Percentiles rank a stretch among this genome's conserved stretches.
Evolutionary conservation across 345 rosid species (phyloP).

Genomic region (Microcos paniculata): DNA sequence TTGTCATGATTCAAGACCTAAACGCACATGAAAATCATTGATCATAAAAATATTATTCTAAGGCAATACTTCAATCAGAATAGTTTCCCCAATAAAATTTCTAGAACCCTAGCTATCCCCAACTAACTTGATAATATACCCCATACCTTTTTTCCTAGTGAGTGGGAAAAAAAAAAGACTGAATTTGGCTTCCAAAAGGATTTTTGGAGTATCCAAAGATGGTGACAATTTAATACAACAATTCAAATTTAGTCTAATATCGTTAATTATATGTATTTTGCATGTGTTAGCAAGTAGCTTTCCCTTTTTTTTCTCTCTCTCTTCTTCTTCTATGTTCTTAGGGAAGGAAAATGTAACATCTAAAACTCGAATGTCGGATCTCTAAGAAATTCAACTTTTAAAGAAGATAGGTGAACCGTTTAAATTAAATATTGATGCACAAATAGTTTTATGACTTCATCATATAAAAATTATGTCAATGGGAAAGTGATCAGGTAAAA

Average conservation of each 20-base stretch:
- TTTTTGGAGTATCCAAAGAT: background rate
- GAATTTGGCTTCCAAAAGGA: background rate
- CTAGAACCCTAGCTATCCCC: background rate
- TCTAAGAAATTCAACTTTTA: too few relatives aligned
- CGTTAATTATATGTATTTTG: background rate
- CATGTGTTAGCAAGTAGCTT: too few relatives aligned
- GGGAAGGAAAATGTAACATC: too few relatives aligned
- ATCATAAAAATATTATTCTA: background rate
- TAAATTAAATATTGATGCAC: too few relatives aligned
- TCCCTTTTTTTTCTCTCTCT: too few relatives aligned
- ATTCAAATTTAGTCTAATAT: background rate
- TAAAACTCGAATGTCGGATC: too few relatives aligned
- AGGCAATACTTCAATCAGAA: background rate
- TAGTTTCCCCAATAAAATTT: background rate
- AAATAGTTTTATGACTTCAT: too few relatives aligned
- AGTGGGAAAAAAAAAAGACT: background rate
- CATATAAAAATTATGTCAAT: background rate
- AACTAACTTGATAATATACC: background rate
- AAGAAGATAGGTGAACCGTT: too few relatives aligned
- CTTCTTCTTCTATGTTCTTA: too few relatives aligned
- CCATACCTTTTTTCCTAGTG: background rate
- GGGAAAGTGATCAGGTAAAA: background rate
- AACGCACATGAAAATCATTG: conserved; percentile 25
- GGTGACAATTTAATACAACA: background rate
- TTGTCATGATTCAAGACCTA: background rate